Conservation (phyloP, 257 asterid species). For the Nicotiana knightiana region DNA sequence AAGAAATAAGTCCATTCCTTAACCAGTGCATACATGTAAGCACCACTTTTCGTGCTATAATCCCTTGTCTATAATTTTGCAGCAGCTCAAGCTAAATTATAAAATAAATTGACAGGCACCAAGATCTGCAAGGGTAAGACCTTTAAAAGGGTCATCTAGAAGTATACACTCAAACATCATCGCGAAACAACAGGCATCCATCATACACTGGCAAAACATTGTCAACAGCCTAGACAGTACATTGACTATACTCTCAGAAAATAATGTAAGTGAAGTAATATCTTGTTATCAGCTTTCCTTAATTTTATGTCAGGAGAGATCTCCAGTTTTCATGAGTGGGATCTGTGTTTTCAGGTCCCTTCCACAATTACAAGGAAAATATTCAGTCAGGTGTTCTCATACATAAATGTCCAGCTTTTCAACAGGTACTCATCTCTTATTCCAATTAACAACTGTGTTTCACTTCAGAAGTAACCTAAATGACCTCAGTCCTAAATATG, state of each 20-base stretch:
- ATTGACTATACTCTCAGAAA: slow-evolving; percentile 58
- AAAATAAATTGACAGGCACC: slow-evolving; percentile 65
- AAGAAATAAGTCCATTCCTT: slow-evolving; percentile 76
- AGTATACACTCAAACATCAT: slow-evolving; percentile 54
- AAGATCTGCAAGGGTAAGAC: slow-evolving; percentile 69
- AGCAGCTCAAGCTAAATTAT: slow-evolving; percentile 10
- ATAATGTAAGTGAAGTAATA: slow-evolving; percentile 41
- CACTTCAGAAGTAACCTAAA: neutral
- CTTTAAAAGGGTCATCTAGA: slow-evolving; percentile 63
- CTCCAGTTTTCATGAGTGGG: neutral
- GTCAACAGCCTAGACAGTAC: slow-evolving; percentile 61
- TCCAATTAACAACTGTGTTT: neutral
- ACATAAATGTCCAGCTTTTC: slow-evolving; percentile 93
- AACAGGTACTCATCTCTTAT: slow-evolving; percentile 54
- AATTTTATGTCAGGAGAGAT: slow-evolving; percentile 7
- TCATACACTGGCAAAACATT: slow-evolving; percentile 76
- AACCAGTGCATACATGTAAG: slow-evolving; percentile 82
- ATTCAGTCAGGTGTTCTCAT: slow-evolving; percentile 88
- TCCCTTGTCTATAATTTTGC: neutral
- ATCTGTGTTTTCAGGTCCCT: slow-evolving; percentile 52
- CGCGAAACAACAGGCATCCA: slow-evolving; percentile 70
- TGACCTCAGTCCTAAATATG: neutral
- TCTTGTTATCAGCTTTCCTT: slow-evolving; percentile 12
- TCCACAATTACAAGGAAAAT: slow-evolving; percentile 63
- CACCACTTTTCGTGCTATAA: slow-evolving; percentile 7